Percentiles rank a stretch among this genome's conserved stretches.
Evolutionary conservation across 306 rosid species (phyloP).

Genomic region (Arachis stenosperma): DNA sequence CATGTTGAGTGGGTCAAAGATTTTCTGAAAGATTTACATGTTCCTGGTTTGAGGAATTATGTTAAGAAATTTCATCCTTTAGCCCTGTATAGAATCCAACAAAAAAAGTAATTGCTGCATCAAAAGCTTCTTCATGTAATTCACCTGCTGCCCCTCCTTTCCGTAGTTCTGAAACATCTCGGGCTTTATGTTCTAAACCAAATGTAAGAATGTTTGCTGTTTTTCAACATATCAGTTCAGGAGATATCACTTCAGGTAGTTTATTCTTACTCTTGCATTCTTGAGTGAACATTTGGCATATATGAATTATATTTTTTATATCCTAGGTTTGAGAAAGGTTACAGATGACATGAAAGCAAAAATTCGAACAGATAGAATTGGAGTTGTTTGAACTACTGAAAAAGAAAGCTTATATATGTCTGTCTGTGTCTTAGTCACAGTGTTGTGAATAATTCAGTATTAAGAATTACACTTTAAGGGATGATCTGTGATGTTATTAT

Average conservation of each 20-base stretch:
- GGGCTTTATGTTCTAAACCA: constrained; percentile 81
- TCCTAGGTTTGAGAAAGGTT: constrained; percentile 86
- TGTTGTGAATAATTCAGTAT: constrained; percentile 33
- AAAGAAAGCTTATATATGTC: constrained; percentile 54
- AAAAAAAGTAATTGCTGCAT: constrained; percentile 63
- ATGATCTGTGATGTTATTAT: no score
- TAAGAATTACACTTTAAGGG: background rate
- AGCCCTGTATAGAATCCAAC: constrained; percentile 86
- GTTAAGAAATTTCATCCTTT: constrained; percentile 80
- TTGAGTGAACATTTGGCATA: constrained; percentile 31
- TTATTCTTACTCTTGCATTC: constrained; percentile 28
- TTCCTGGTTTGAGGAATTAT: constrained; percentile 92
- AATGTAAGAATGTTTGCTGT: constrained; percentile 93
- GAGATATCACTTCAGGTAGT: constrained; percentile 77
- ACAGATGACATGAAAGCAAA: constrained; percentile 91
- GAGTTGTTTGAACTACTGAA: constrained; percentile 61
- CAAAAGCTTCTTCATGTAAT: constrained; percentile 62
- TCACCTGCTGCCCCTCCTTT: constrained; percentile 89
- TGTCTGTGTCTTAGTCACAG: background rate
- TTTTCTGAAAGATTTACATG: constrained; percentile 75
- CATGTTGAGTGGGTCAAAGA: constrained; percentile 99
- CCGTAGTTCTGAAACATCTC: constrained; percentile 70
- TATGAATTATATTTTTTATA: constrained; percentile 28
- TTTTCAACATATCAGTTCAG: constrained; percentile 70
- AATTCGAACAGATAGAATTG: constrained; percentile 81